Base-by-base conservation (phyloP, 2,329 filamentous ascomycete species). In the Fusarium newnesense region DNA sequence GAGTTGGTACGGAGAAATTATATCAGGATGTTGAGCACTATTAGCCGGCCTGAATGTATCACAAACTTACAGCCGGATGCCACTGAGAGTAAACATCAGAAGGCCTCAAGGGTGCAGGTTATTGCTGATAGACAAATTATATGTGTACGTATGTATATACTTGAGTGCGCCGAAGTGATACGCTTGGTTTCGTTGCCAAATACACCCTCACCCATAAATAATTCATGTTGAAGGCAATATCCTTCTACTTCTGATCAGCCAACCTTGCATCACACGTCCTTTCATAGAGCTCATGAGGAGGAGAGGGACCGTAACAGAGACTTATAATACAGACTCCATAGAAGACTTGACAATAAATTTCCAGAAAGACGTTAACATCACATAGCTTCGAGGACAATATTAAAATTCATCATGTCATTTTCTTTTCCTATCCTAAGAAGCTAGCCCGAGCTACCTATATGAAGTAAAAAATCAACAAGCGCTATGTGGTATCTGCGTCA, bases 381-480 rank as follows among this genome's bases (percentile, higher is more conserved):
- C 32, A 42, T 30, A 37, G 32, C 21, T 19, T 28, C n/a, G 5
- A 42, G 37, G 21, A 21, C 37, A 44, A 13, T 26, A 28, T 44
- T 57, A 37, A 46, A 46, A 46, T 28, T 69, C 66, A 24, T 70
- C 62, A 68, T 64, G 58, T 69, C 54, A 60, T 60, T 74, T 67
- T 70, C 26, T 74, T 73, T 74, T 72, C 70, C 70, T 74, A 62
- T 71, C 71, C 70, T 74, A 69, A 72, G 50, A 69, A 74, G 70
- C 70, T 71, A 65, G 62, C 60, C 69, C 69, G 67, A 74, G 60
- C 71, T 71, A 59, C 60, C 64, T 69, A 65, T 69, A 37, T 69
- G 58, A 69, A 68, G 46, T 60, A 57, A 74, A 67, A 67, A 73
- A 56, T 54, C 67, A 71, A 67, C 49, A 37, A 64, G 62, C 67